These are phyloP conservation scores for Lignosus rhinocerotis DNA, from an alignment of 1,284 basidiomycete genomes.

Conservation along the genomic window DNA sequence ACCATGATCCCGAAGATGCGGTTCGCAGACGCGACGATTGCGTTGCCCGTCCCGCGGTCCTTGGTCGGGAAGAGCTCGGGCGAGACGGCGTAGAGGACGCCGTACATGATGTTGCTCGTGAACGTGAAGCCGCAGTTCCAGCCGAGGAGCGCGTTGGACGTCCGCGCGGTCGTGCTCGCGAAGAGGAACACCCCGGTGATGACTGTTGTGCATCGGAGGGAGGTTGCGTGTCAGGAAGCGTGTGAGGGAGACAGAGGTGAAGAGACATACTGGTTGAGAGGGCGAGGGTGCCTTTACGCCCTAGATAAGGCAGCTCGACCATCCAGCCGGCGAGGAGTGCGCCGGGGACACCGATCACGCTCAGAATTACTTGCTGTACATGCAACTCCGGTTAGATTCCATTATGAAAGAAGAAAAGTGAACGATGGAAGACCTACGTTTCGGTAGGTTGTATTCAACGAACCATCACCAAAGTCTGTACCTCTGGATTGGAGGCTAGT, in stretches of 20 bases:
- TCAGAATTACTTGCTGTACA: slow-evolving; percentile 62
- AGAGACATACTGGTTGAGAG: slow-evolving; percentile 49
- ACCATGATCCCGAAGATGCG: slow-evolving; percentile 69
- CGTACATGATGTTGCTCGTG: slow-evolving; percentile 72
- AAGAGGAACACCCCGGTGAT: slow-evolving; percentile 72
- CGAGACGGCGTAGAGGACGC: slow-evolving; percentile 65
- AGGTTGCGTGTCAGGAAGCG: background rate
- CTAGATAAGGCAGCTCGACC: slow-evolving; percentile 60
- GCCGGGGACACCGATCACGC: slow-evolving; percentile 70
- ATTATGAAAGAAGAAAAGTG: background rate
- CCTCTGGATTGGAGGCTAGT: slow-evolving; percentile 57
- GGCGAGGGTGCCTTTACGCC: slow-evolving; percentile 63
- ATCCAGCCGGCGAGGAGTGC: slow-evolving; percentile 59
- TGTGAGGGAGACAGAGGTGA: background rate
- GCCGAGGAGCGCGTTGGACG: slow-evolving; percentile 62
- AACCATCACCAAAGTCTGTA: slow-evolving; percentile 62
- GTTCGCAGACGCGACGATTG: slow-evolving; percentile 58
- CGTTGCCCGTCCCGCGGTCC: slow-evolving; percentile 73
- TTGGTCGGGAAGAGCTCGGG: slow-evolving; percentile 74
- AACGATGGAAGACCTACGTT: slow-evolving; percentile 47
- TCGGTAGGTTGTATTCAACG: slow-evolving; percentile 64
- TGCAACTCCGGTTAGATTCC: background rate
- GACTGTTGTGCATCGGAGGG: slow-evolving; percentile 34
- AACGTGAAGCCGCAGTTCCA: slow-evolving; percentile 75
- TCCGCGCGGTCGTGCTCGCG: slow-evolving; percentile 64